Evolutionary conservation across 2,329 filamentous ascomycete species (phyloP).

Genomic region (Apiospora pterosperma): DNA sequence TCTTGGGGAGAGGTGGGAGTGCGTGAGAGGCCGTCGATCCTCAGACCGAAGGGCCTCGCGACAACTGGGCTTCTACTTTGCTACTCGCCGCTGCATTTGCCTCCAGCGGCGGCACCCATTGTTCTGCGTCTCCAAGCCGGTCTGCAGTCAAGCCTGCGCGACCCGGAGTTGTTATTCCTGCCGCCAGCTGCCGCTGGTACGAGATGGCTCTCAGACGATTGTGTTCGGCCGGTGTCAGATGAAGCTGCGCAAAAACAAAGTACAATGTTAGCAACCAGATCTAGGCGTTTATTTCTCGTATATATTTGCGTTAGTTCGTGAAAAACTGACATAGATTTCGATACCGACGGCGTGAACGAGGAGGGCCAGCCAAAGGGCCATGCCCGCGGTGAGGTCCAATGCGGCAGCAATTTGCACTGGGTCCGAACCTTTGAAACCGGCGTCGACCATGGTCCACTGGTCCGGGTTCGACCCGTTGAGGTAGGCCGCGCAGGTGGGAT

Average conservation of each 20-base stretch:
- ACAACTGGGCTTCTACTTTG: no score
- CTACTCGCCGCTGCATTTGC: background rate
- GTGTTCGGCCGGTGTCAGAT: slow-evolving; percentile 49
- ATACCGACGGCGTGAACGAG: slow-evolving; percentile 46
- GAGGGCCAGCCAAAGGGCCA: slow-evolving; percentile 50
- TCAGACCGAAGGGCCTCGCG: no score
- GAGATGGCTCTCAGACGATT: slow-evolving; percentile 52
- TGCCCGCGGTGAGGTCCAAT: slow-evolving; percentile 47
- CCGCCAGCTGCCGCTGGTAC: slow-evolving; percentile 53
- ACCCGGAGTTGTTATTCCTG: slow-evolving; percentile 47
- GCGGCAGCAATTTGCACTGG: slow-evolving; percentile 34
- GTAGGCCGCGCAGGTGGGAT: slow-evolving; percentile 42
- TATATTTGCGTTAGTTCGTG: no score
- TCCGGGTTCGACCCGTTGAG: slow-evolving; percentile 25
- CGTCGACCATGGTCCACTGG: slow-evolving; percentile 27
- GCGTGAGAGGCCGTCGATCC: no score
- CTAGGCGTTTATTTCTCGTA: no score
- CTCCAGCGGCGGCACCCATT: background rate
- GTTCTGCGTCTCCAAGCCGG: slow-evolving; percentile 18
- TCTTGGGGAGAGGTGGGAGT: no score
- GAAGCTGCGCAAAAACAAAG: no score
- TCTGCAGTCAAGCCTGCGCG: slow-evolving; percentile 42
- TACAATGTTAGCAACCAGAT: no score
- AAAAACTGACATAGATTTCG: slow-evolving; percentile 46
- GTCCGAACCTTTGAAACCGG: slow-evolving; percentile 26